phyloP scores from a whole-genome alignment of 257 asterid species.

The Ehretia macrophylla region DNA sequence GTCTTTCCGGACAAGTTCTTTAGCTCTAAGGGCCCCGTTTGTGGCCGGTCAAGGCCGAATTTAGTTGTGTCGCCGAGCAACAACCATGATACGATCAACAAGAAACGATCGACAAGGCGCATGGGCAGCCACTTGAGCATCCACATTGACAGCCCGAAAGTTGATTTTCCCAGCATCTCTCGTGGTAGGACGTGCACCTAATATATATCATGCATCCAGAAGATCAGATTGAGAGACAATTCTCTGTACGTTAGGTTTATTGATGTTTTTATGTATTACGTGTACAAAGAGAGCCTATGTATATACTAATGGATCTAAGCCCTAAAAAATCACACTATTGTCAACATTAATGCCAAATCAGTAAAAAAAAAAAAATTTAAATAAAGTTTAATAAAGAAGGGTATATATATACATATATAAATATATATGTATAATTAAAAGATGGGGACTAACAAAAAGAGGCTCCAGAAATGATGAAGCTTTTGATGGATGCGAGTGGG shows the following conservation, averaged over 20 bases:
- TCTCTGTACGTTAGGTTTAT: too few species aligned
- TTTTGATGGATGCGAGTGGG: neutral
- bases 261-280: too few species aligned
- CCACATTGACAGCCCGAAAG: constrained; percentile 75
- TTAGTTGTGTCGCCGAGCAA: constrained; percentile 54
- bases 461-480: neutral
- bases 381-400: neutral
- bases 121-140: constrained; percentile 73
- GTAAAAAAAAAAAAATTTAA: too few species aligned
- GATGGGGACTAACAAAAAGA: constrained; percentile 5
- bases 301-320: too few species aligned
- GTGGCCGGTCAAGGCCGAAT: constrained; percentile 55
- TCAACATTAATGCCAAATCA: too few species aligned
- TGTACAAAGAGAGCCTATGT: too few species aligned
- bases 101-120: constrained; percentile 51
- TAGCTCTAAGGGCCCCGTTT: constrained; percentile 52
- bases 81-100: constrained; percentile 42
- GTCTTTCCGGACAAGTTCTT: constrained; percentile 62
- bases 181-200: constrained; percentile 83
- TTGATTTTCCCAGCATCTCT: constrained; percentile 72
- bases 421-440: too few species aligned
- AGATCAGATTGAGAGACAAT: too few species aligned
- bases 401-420: too few species aligned
- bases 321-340: too few species aligned
- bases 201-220: neutral